Base-by-base conservation (phyloP, 495 filamentous ascomycete genomes). In the Penicillium crystallinum region DNA sequence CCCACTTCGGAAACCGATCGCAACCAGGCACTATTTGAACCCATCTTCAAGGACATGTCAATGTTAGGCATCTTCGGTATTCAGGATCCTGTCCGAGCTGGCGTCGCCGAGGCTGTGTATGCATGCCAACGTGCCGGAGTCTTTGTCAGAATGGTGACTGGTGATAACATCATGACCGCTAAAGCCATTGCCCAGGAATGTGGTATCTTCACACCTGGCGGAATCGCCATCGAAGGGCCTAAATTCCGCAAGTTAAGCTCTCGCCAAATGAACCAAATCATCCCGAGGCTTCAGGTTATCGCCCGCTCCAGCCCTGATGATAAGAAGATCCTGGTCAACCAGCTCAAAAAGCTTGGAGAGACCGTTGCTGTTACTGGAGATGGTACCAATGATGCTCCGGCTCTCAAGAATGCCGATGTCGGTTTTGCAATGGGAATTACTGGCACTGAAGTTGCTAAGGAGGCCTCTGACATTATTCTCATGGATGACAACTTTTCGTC, bases 401-500 rank as follows among this genome's bases (percentile, higher is more conserved):
- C 90, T 33, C 70, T 96, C 33, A 92, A 89, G 68, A 84, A 82
- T 47, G 90, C 91, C 21, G 88, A 95, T 70, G 88, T 95, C 41
- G 90, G 90, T 2, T 93, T 96, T 63, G 89, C 90, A 4, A 95
- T 96, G 91, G 90, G 90, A 59, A 85, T 95, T 49, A 77, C 87
- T 38, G 91, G 90, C 50, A 96, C 91, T 29, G 90, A 95, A 65
- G 89, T 96, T 17, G 90, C 90, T 9, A 95, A 95, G 63, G 90
- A 95, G 62, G 90, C 90, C 14, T 93, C 90, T n/a, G 86, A 89
- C 35, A 95, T 96, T 55, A 90, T 96, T 55, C 71, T 96, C 45
- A 91, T 95, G 86, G 89, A 95, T 60, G 90, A 96, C 66, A 91
- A 95, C 59, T 96, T 96, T 66, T 68, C 89, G 7, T 95, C 89